phyloP scores from a whole-genome alignment of 1,139 yeast species.

The Pichiaceae sp. region DNA sequence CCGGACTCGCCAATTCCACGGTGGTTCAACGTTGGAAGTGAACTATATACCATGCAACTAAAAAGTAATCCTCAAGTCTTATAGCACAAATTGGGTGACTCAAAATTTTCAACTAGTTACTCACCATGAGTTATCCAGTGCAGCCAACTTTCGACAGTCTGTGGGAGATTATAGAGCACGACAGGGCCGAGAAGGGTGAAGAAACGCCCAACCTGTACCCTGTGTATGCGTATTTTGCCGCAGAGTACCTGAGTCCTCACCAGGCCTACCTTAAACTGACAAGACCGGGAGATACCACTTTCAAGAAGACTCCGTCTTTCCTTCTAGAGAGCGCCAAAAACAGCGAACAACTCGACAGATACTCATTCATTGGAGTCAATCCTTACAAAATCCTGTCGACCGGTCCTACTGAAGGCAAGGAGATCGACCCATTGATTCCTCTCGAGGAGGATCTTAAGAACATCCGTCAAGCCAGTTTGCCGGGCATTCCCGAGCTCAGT shows the following conservation, averaged over 20 bases:
- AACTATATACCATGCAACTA: background rate
- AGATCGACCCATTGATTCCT: slow-evolving; percentile 69
- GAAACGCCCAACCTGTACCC: slow-evolving; percentile 61
- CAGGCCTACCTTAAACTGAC: slow-evolving; percentile 82
- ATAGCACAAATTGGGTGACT: too few relatives aligned
- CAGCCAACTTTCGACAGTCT: slow-evolving; percentile 59
- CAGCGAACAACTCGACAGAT: slow-evolving; percentile 84
- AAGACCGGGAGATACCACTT: slow-evolving; percentile 47
- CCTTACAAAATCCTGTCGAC: slow-evolving; percentile 80
- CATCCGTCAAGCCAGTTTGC: slow-evolving; percentile 62
- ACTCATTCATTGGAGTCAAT: slow-evolving; percentile 79
- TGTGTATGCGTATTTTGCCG: slow-evolving; percentile 63
- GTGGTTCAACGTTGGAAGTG: slow-evolving; percentile 74
- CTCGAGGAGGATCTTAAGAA: slow-evolving; percentile 65
- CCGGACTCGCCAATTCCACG: slow-evolving; percentile 77
- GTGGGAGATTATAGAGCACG: slow-evolving; percentile 33
- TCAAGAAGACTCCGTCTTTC: slow-evolving; percentile 57
- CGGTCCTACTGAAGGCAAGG: slow-evolving; percentile 43
- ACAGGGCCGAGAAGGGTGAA: slow-evolving; percentile 19
- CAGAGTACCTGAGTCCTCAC: slow-evolving; percentile 80
- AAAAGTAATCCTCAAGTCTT: too few relatives aligned
- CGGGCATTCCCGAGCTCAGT: slow-evolving; percentile 75
- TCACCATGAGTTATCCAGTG: slow-evolving; percentile 19
- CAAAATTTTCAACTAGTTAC: background rate
- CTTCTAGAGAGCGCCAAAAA: slow-evolving; percentile 82